These are phyloP conservation scores for Rosa chinensis DNA, from an alignment of 306 rosid genomes.

Conservation along the genomic window DNA sequence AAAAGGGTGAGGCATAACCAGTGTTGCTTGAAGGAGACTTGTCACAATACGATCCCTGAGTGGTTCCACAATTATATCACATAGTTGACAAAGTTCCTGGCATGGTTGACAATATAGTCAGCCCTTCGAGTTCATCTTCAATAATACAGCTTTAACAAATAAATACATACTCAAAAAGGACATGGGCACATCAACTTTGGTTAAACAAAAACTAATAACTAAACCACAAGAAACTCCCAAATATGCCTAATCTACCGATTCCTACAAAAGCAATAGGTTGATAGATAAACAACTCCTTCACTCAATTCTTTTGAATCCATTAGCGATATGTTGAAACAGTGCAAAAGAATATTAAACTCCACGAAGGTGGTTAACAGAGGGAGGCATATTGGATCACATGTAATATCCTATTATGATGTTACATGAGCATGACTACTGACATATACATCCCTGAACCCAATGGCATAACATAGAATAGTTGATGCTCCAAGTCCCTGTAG, in stretches of 20 bases:
- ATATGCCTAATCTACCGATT: background rate
- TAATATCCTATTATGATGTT: background rate
- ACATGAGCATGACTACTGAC: background rate
- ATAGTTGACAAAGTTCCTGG: conserved; percentile 87
- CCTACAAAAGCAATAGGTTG: background rate
- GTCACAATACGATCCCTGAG: conserved; percentile 95
- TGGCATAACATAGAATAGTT: background rate
- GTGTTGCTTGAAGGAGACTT: conserved; percentile 96
- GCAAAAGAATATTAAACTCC: conserved; percentile 9
- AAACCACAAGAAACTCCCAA: background rate
- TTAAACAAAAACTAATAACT: background rate
- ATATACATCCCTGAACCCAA: background rate
- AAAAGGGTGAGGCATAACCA: conserved; percentile 49
- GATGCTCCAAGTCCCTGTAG: background rate
- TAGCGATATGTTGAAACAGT: background rate
- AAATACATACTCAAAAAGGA: background rate
- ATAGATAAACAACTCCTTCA: background rate
- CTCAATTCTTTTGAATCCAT: background rate
- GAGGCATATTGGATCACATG: background rate
- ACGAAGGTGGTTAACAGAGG: background rate
- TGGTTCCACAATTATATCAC: conserved; percentile 90
- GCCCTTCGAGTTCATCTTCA: conserved; percentile 5
- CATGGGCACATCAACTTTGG: background rate
- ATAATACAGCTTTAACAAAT: background rate
- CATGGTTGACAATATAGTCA: conserved; percentile 22